Base-by-base conservation (phyloP, 2,329 filamentous ascomycete genomes). In the Coniochaeta sp. region DNA sequence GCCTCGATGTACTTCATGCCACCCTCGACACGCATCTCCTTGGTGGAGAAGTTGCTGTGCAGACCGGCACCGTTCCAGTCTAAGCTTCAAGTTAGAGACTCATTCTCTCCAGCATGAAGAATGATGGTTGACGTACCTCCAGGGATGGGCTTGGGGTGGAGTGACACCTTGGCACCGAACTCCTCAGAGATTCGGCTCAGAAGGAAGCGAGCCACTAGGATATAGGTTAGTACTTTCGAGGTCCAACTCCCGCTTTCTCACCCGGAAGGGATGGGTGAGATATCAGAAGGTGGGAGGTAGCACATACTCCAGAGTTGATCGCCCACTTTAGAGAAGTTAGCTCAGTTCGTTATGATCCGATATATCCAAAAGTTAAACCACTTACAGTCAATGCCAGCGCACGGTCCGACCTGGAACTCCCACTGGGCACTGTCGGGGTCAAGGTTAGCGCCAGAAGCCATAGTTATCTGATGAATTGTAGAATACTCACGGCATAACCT, bases 291-390 rank as follows among this genome's bases (percentile, higher is more conserved):
- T n/a, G n/a, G n/a, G n/a, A n/a, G n/a, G n/a, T n/a, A n/a, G n/a
- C n/a, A n/a, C n/a, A n/a, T n/a, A 90, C 71, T 82, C 95, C 93
- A 98, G 70, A 99, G 91, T 73, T 98, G 88, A 76, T 99, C 95
- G 76, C 95, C 95, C 83, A 98, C 88, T 88, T 66, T 57, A 30
- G 4, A 12, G 4, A 9, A 40, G 54, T 55, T 22, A 34, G 30
- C 32, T 38, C n/a, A 22, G 4, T 17, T 34, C 17, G n/a, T n/a
- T n/a, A n/a, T n/a, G n/a, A n/a, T n/a, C n/a, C n/a, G n/a, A n/a
- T 3, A 36, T 2, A 28, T 2, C 12, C 12, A 19, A 55, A n/a
- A n/a, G n/a, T n/a, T n/a, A n/a, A n/a, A 40, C 32, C 54, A 81
- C 86, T 79, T 76, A 90, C 88, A 89, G 74, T 88, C 81, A 70